phyloP scores from a whole-genome alignment of 2,329 filamentous ascomycete species.

The Aspergillus jensenii region DNA sequence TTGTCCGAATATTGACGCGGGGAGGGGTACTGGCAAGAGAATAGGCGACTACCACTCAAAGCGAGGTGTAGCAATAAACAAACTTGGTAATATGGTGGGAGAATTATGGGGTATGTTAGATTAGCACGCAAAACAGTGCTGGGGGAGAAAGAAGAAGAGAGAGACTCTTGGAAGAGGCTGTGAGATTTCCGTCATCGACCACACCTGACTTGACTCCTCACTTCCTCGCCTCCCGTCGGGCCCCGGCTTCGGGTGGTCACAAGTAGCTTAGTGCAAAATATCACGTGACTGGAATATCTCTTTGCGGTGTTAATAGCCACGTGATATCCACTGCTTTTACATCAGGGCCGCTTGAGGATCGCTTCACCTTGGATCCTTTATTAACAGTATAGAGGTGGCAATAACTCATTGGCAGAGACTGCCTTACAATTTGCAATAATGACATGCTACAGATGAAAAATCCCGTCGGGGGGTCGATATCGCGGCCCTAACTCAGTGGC shows the following conservation, averaged over 20 bases:
- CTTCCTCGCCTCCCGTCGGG: constrained; percentile 13
- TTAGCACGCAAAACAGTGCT: constrained; percentile 18
- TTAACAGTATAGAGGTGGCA: background rate
- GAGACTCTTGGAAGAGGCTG: constrained; percentile 9
- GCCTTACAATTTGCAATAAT: background rate
- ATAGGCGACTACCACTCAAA: constrained; percentile 2
- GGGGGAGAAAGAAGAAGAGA: constrained; percentile 9
- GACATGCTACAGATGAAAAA: background rate
- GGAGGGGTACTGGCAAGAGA: constrained; percentile 16
- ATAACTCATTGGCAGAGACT: background rate
- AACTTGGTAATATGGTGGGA: background rate
- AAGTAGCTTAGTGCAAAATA: background rate
- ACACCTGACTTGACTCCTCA: constrained; percentile 18
- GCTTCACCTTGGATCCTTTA: background rate
- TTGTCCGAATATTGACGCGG: constrained; percentile 12
- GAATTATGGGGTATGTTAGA: constrained; percentile 4
- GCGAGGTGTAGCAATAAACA: background rate
- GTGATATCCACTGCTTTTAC: too few species aligned
- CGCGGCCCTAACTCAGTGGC: background rate
- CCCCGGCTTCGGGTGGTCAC: constrained; percentile 7
- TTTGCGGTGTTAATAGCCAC: too few species aligned
- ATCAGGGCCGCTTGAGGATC: background rate
- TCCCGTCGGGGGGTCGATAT: background rate
- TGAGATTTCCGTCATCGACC: constrained; percentile 25
- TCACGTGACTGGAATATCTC: background rate